Evolutionary conservation across 2,329 filamentous ascomycete species (phyloP).

Genomic region (Calonectria pteridis): DNA sequence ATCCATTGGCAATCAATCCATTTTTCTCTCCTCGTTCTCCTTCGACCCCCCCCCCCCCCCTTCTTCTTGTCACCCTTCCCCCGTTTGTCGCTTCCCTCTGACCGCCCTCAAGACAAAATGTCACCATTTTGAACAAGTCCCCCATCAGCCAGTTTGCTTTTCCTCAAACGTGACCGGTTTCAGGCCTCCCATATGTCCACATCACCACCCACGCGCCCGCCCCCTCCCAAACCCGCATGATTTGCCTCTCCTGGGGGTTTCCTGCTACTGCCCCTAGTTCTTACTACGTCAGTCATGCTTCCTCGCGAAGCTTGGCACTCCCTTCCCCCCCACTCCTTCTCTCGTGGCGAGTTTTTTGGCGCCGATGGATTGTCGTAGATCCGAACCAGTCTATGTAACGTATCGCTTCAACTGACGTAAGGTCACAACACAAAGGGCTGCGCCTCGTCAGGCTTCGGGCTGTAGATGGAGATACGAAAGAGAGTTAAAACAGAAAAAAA

Average conservation of each 20-base stretch:
- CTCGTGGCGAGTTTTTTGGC: background rate
- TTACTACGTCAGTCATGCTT: background rate
- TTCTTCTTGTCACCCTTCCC: background rate
- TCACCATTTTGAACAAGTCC: background rate
- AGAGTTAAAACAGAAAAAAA: background rate
- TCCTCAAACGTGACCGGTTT: constrained; percentile 20
- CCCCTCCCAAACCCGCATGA: background rate
- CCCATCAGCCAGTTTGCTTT: background rate
- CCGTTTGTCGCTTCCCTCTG: background rate
- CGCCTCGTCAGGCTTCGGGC: background rate
- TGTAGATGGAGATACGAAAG: background rate
- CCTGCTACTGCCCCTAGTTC: constrained; percentile 3
- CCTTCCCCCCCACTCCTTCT: background rate
- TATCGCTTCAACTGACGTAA: constrained; percentile 2
- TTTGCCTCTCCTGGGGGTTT: background rate
- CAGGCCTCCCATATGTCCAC: constrained; percentile 12
- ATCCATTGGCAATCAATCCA: background rate
- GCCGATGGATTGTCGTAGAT: too few relatives aligned
- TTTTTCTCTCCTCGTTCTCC: background rate
- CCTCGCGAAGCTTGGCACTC: background rate
- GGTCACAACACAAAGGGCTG: constrained; percentile 2
- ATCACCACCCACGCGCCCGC: background rate
- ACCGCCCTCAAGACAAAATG: background rate
- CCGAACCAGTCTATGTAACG: too few relatives aligned
- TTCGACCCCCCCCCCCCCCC: background rate